Evolutionary conservation across 1,284 basidiomycete species (phyloP), one percentile per base, ranked within the genome.

Genomic region (Neolentinus lepideus): DNA sequence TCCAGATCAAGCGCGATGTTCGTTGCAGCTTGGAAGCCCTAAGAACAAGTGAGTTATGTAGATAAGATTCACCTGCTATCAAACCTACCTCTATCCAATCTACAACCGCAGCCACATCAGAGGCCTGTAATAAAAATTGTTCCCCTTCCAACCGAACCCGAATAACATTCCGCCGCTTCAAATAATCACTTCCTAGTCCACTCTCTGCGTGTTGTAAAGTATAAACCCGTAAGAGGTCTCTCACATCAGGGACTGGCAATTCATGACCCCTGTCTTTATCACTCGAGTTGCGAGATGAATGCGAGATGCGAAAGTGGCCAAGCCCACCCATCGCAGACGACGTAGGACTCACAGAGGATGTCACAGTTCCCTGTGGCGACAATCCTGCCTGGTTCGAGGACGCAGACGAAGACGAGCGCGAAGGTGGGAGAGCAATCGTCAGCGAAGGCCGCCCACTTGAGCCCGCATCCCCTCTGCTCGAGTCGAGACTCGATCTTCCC

Each of bases 111-210:
- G 84, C 79, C 48, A 95, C 88, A 67, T 92, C 89, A 54, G 81
- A 84, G 2, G 92, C 92, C 73, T 99, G 97, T 60, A 99, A 67
- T 66, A 99, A 75, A 71, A 99, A 99, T 74, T 99, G 96, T 75
- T 99, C 92, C 12, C 95, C 95, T 68, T 96, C 94, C 62, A 93
- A 78, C 56, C 97, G 75, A 31, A 98, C 84, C 25, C 96, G 80
- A n/a, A 99, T 94, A 36, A 98, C 94, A 69, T 98, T 92, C 72
- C 86, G 89, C 59, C 94, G 79, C 78, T 99, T 99, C 63, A 86
- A 60, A 71, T 99, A 99, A 71, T 99, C 96, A 54, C 92, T 95
- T 21, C 94, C 97, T 14, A 98, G 71, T 22, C 96, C 96, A 58
- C 88, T 90, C 74, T 98, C 95, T 16, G 94, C 93, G 57, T 88